Percentiles rank a stretch among this genome's conserved stretches.
phyloP scores from a whole-genome alignment of 1,139 yeast species.

The Taphrina betulina region DNA sequence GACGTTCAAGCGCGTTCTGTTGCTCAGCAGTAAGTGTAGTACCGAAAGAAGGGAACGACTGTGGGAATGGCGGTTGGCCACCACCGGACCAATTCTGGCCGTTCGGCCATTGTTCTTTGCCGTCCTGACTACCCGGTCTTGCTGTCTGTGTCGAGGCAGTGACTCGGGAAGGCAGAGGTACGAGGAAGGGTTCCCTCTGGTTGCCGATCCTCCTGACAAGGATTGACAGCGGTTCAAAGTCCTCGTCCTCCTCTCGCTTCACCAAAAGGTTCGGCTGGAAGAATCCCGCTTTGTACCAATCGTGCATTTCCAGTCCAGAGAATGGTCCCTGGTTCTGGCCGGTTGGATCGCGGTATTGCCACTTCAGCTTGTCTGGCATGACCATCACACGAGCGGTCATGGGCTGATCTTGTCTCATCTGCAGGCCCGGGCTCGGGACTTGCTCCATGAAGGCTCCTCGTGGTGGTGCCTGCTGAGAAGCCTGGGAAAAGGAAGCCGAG shows the following conservation, averaged over 20 bases:
- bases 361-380: conserved; percentile 41
- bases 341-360: conserved; percentile 72
- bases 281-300: conserved; percentile 68
- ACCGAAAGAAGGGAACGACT: conserved; percentile 34
- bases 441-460: conserved; percentile 15
- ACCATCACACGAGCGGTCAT: conserved; percentile 32
- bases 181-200: conserved; percentile 59
- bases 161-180: conserved; percentile 51
- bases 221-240: conserved; percentile 43
- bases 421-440: conserved; percentile 25
- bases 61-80: conserved; percentile 35
- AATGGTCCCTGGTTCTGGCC: conserved; percentile 82
- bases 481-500: background rate
- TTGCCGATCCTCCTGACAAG: conserved; percentile 49
- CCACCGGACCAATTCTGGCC: conserved; percentile 29
- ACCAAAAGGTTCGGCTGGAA: conserved; percentile 57
- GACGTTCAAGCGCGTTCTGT: conserved; percentile 35
- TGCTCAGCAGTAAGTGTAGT: conserved; percentile 35
- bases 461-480: conserved; percentile 8
- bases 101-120: conserved; percentile 20
- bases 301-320: conserved; percentile 71
- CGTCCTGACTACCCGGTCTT: conserved; percentile 20
- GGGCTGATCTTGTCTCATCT: conserved; percentile 29
- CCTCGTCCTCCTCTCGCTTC: conserved; percentile 51
- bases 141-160: conserved; percentile 16